Base-by-base conservation (phyloP, 345 rosid genomes). In the Dipteronia dyeriana region DNA sequence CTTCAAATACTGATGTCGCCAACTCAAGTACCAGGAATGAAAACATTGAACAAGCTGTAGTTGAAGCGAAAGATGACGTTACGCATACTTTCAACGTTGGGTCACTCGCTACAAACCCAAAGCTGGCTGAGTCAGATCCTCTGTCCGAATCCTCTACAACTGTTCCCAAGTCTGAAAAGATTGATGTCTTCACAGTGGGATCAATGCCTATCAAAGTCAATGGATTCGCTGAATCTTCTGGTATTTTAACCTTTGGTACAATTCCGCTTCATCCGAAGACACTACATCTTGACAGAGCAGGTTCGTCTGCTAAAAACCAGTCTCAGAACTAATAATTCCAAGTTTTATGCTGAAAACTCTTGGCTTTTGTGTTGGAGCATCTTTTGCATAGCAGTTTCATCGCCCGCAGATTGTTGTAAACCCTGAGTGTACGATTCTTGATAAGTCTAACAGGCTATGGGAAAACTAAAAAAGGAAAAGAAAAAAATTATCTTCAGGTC, bases 131-230 rank as follows among this genome's bases (percentile, higher is more conserved):
- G 64, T 78, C 75, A 13, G 59, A 81, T 75, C 26, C 76, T 2
- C 25, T 62, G 64, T 43, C 73, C 12, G 76, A 78, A 74, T 57
- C 78, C 17, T 65, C 41, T 3, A 53, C 72, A 51, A 29, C 83
- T 76, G 71, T 71, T 70, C 2, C 47, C 20, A 43, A 67, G 34
- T 54, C 80, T 69, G 84, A 56, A 23, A n/a, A 73, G 31, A 71
- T 17, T 54, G 87, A 76, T 61, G 79, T 84, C 43, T 86, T 91
- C 65, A 93, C 90, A 2, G 88, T 90, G 9, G 96, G 98, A 72
- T 88, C 94, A 47, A 73, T 90, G 86, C 90, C 93, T 8, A 81
- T 95, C 54, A 91, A 95, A 78, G 93, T 95, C 9, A 87, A 85
- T 1, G 90, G 91, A 16, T 84, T 79, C 76, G 51, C 83, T 2